Evolutionary conservation across 495 filamentous ascomycete genomes (phyloP), one percentile per base, ranked within the genome.

Genomic region (Acidiella bohemica): DNA sequence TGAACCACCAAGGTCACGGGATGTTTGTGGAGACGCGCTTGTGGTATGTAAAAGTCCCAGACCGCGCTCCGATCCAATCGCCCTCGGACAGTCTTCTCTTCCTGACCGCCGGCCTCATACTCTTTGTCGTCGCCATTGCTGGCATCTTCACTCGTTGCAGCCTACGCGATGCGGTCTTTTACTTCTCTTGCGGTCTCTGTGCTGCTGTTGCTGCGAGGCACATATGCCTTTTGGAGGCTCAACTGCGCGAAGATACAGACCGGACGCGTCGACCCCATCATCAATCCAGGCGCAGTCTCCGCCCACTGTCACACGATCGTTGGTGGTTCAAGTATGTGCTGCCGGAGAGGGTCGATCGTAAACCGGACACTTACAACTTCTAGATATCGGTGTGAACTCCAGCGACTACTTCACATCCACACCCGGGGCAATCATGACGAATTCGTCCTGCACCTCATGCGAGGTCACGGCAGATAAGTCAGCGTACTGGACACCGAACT

Each of bases 401-500:
- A 63, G 50, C 5, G 70, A 66, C 32, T n/a, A n/a, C n/a, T n/a
- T n/a, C n/a, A n/a, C n/a, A n/a, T n/a, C n/a, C n/a, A n/a, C n/a
- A n/a, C n/a, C n/a, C n/a, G n/a, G n/a, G n/a, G 59, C 65, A 8
- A 61, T 67, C n/a, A 63, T 83, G 8, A 28, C 61, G 9, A 54
- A 58, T 31, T 73, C 63, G 28, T 59, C 62, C 10, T 83, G 78
- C 53, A 79, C 75, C 2, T 77, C 74, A 8, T 84, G 79, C 49
- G 64, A 64, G 44, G 71, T 80, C 21, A 57, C 59, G 12, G 59
- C 75, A 53, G 79, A 84, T 57, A 76, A 66, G 46, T 82, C 78
- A 18, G 72, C 66, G 5, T 84, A 84, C 57, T 82, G 78, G 78
- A 69, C 67, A 25, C 79, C 79, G 0, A 57, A 56, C 6, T 46